phyloP scores from a whole-genome alignment of 2,329 filamentous ascomycete genomes.

The Emericellopsis atlantica region DNA sequence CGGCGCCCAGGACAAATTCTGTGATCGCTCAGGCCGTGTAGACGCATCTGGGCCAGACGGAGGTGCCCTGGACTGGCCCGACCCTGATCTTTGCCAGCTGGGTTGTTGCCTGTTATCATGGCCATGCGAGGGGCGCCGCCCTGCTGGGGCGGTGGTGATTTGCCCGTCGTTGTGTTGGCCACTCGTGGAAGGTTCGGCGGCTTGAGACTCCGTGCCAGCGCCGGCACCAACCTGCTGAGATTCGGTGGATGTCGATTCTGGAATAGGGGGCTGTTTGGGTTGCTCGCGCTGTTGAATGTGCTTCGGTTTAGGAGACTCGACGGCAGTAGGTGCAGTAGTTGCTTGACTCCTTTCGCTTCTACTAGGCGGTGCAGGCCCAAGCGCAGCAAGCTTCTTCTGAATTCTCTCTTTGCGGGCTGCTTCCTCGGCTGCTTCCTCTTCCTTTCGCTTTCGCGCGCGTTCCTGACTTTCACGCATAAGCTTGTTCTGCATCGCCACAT shows the following conservation, averaged over 20 bases:
- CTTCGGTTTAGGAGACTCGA: conserved; percentile 23
- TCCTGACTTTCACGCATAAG: conserved; percentile 63
- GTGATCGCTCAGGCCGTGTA: too few species aligned
- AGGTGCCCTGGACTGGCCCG: too few species aligned
- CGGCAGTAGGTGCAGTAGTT: conserved; percentile 24
- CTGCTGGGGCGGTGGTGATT: conserved; percentile 4
- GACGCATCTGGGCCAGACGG: too few species aligned
- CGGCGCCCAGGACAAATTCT: conserved; percentile 28
- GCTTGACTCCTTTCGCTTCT: conserved; percentile 37
- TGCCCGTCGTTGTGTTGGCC: not conserved
- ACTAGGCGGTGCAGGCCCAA: conserved; percentile 51
- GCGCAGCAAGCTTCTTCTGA: conserved; percentile 56
- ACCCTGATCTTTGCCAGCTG: conserved; percentile 16
- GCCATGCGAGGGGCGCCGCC: conserved; percentile 17
- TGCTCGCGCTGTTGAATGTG: conserved; percentile 20
- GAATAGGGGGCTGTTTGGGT: conserved; percentile 1
- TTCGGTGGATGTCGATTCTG: not conserved
- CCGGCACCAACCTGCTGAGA: not conserved
- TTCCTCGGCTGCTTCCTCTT: conserved; percentile 59
- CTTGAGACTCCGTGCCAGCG: too few species aligned
- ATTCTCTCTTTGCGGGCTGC: conserved; percentile 60
- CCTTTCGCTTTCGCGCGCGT: conserved; percentile 52
- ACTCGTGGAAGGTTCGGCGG: not conserved
- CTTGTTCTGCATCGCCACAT: conserved; percentile 51
- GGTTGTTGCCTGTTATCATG: conserved; percentile 18